Percentiles rank a stretch among this genome's conserved stretches.
These are phyloP conservation scores for Colletotrichum aenigma DNA, from an alignment of 2,329 filamentous ascomycete genomes.

Conservation along the genomic window DNA sequence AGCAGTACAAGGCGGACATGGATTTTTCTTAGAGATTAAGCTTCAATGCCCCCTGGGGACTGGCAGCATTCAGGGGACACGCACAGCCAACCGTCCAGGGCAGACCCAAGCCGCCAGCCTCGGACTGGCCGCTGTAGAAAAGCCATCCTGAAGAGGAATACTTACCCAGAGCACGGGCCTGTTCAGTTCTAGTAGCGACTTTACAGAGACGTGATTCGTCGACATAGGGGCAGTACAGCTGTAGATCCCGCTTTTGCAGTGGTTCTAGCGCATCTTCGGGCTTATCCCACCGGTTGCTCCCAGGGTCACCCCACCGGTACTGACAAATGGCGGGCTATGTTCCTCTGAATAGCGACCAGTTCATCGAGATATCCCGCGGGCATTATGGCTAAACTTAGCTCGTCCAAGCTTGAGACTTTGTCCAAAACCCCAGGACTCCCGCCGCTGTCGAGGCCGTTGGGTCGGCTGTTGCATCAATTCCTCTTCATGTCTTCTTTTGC, in stretches of 20 bases:
- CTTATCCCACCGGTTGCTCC: neutral
- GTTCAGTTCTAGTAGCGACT: neutral
- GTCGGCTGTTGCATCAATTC: neutral
- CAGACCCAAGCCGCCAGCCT: neutral
- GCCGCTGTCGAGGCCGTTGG: neutral
- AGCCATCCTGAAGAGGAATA: neutral
- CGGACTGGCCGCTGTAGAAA: neutral
- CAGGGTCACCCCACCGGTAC: neutral
- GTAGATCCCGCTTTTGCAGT: neutral
- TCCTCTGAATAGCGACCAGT: neutral
- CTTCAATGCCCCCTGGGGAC: neutral
- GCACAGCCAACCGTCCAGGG: neutral
- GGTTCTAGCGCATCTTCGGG: neutral
- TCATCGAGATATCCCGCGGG: neutral
- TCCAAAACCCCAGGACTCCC: neutral
- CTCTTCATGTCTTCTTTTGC: neutral
- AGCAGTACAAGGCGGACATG: neutral
- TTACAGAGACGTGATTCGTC: neutral
- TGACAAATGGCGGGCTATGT: neutral
- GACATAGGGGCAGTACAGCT: neutral
- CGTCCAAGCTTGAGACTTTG: neutral
- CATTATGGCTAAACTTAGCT: neutral
- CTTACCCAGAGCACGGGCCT: neutral
- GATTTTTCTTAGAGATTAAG: neutral
- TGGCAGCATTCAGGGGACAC: neutral